Evolutionary conservation across 192 early-diverging fungal species (phyloP).

Genomic region (Coemansia sp.): DNA sequence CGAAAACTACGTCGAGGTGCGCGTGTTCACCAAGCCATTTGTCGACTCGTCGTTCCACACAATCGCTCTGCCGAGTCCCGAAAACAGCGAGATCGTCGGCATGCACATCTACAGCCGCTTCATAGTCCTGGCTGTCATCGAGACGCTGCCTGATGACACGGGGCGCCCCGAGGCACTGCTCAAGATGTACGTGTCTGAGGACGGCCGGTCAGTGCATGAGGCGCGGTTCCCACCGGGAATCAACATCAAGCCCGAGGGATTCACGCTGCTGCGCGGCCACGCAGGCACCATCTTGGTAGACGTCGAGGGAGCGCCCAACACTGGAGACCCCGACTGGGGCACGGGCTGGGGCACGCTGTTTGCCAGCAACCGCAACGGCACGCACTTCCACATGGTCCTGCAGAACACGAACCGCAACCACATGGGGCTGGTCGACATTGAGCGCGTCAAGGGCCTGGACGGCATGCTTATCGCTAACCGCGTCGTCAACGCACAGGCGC

Average conservation of each 20-base stretch:
- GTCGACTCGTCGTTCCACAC: constrained; percentile 5
- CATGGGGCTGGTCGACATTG: constrained; percentile 79
- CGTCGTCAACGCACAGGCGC: constrained; percentile 66
- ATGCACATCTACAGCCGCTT: constrained; percentile 42
- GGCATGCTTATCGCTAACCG: constrained; percentile 89
- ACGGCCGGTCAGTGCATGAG: constrained; percentile 68
- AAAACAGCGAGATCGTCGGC: constrained; percentile 18
- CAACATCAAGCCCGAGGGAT: constrained; percentile 69
- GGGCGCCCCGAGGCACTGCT: constrained; percentile 40
- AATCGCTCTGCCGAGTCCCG: constrained; percentile 15
- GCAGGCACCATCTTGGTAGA: constrained; percentile 79
- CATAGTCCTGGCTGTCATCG: constrained; percentile 28
- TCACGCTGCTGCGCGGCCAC: constrained; percentile 81
- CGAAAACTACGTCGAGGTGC: constrained; percentile 69
- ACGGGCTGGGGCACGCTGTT: constrained; percentile 60
- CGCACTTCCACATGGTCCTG: constrained; percentile 71
- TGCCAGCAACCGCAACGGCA: constrained; percentile 85
- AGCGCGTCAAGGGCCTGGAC: constrained; percentile 81
- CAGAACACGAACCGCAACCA: constrained; percentile 77
- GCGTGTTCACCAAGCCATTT: constrained; percentile 48
- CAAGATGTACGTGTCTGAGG: constrained; percentile 65
- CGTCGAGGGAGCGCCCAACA: constrained; percentile 58
- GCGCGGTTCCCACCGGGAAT: constrained; percentile 84
- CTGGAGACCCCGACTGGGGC: constrained; percentile 34
- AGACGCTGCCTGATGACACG: constrained; percentile 12